Percentiles rank a stretch among this genome's conserved stretches.
These are phyloP conservation scores for Eucalyptus guilfoylei DNA, from an alignment of 345 rosid species.

Conservation along the genomic window DNA sequence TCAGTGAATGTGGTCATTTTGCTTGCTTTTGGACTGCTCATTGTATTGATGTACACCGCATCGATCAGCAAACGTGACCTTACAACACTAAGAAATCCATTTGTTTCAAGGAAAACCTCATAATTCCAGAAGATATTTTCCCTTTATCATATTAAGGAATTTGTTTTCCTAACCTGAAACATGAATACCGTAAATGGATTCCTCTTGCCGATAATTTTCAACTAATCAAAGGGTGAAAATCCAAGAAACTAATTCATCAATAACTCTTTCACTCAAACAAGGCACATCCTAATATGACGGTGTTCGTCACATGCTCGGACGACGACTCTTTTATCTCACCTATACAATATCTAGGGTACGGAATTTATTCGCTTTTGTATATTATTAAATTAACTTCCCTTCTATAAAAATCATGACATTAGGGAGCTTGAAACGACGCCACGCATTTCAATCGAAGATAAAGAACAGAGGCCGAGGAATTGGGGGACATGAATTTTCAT, in stretches of 20 bases:
- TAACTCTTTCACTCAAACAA: neutral
- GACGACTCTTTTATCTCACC: neutral
- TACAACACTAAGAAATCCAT: neutral
- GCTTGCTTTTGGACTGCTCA: neutral
- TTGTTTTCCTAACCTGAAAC: neutral
- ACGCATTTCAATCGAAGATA: neutral
- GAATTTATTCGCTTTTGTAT: neutral
- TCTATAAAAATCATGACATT: neutral
- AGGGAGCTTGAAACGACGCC: neutral
- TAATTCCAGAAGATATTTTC: neutral
- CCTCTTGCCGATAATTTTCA: neutral
- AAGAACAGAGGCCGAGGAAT: conserved; percentile 37
- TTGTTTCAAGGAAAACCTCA: neutral
- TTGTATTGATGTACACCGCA: neutral
- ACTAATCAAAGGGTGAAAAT: neutral
- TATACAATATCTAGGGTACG: neutral
- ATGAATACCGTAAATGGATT: neutral
- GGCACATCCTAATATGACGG: neutral
- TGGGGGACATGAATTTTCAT: conserved; percentile 5
- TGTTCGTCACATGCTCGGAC: neutral
- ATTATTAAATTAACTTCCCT: neutral
- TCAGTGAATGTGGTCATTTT: neutral
- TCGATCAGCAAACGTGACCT: neutral
- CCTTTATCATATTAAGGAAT: neutral
- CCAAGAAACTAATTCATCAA: neutral